These are phyloP conservation scores for Phyllosticta capitalensis DNA, from an alignment of 2,329 filamentous ascomycete genomes.

Conservation along the genomic window DNA sequence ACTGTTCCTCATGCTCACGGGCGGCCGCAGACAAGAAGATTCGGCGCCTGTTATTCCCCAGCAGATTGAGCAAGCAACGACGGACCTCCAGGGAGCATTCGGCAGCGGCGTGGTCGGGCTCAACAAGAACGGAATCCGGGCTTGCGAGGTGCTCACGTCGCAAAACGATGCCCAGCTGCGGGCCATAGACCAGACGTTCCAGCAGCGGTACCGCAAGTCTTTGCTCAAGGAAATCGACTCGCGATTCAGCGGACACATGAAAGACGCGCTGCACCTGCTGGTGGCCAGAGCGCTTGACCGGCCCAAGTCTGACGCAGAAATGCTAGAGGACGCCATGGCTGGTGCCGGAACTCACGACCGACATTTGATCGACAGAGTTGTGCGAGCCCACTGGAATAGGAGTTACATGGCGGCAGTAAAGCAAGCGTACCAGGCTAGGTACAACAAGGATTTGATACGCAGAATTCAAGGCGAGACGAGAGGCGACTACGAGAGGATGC, in stretches of 20 bases:
- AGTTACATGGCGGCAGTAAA: conserved; percentile 67
- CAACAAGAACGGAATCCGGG: conserved; percentile 64
- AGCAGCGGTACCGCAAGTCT: conserved; percentile 59
- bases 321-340: conserved; percentile 80
- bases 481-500: conserved; percentile 67
- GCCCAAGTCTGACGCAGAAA: conserved; percentile 70
- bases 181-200: conserved; percentile 68
- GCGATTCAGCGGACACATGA: conserved; percentile 89
- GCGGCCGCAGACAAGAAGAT: conserved; percentile 68
- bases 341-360: conserved; percentile 81
- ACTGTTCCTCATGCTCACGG: conserved; percentile 74
- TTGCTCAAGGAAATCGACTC: conserved; percentile 67
- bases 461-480: conserved; percentile 76
- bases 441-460: conserved; percentile 54
- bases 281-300: conserved; percentile 69
- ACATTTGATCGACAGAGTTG: conserved; percentile 65
- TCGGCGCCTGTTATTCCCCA: conserved; percentile 62
- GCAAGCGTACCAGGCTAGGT: conserved; percentile 64
- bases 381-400: conserved; percentile 76
- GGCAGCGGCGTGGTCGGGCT: conserved; percentile 43
- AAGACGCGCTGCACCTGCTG: conserved; percentile 71
- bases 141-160: conserved; percentile 68
- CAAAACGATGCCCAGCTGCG: conserved; percentile 76
- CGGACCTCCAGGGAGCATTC: conserved; percentile 61
- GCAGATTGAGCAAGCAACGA: conserved; percentile 65